Base-by-base conservation (phyloP, 257 asterid species). In the Ballota nigra region DNA sequence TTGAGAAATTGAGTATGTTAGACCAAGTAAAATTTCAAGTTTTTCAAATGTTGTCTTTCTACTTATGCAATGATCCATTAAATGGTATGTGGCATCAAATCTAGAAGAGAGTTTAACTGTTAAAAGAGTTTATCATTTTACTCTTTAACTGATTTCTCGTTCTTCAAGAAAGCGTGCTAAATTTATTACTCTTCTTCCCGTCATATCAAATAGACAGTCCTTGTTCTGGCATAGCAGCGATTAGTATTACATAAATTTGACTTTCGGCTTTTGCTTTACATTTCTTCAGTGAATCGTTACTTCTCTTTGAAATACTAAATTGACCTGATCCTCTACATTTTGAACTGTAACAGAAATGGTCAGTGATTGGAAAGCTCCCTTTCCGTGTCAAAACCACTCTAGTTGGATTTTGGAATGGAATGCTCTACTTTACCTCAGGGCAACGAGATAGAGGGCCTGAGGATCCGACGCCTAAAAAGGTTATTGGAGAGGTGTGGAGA, bases 401-500 rank as follows among this genome's bases (percentile, higher is more conserved):
- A 47, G 96, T 88, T 6, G 98, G 98, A 36, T 87, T 87, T 75
- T 93, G 98, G 98, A 77, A 91, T 2, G 98, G 98, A 68, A 86
- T 88, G 96, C 38, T 91, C 82, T 91, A 93, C 79, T 93, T 90
- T 75, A 88, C 96, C 29, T 93, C 98, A 3, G 98, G 98, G 69
- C 98, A 93, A 76, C 84, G 98, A 68, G 98, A 93, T 76, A 87
- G 74, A 82, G 98, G 98, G 19, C 85, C 89, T 0, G 88, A 86
- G 20, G 86, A 93, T 82, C 98, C 98, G 28, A 79, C 91, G 0
- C 98, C 97, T 24, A 89, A 75, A 68, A 93, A 90, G 83, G 98
- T 91, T 69, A 71, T 87, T 38, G 98, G 96, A 69, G 97, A 93
- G 77, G 71, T 88, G 96, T 93, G 98, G 97, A 87, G 94, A 80